Conservation (phyloP, 768 basidiomycete genomes). For the Mycena capillaripes region DNA sequence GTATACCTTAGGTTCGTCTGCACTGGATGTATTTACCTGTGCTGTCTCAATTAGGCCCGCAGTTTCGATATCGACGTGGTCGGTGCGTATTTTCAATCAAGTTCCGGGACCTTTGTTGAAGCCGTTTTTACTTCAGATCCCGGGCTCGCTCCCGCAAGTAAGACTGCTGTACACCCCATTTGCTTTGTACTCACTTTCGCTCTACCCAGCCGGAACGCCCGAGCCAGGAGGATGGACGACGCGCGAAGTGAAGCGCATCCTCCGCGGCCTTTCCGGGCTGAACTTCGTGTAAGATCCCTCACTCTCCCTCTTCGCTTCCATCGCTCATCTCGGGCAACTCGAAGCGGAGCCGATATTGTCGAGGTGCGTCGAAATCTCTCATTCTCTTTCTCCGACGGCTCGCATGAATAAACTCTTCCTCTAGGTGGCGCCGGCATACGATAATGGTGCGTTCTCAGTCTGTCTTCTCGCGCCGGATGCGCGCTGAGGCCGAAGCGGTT, state of each 20-base stretch:
- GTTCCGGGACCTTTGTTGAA: not conserved
- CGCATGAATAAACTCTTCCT: too few species aligned
- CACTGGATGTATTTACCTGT: not conserved
- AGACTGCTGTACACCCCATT: slow-evolving; percentile 36
- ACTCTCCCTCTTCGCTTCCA: not conserved
- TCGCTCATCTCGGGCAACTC: not conserved
- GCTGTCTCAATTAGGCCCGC: not conserved
- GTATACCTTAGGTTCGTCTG: slow-evolving; percentile 68
- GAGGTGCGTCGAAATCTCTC: slow-evolving; percentile 41
- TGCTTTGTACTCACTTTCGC: not conserved
- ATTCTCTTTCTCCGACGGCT: not conserved
- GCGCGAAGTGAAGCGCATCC: slow-evolving; percentile 73
- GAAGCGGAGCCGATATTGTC: slow-evolving; percentile 65
- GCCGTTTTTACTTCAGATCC: slow-evolving; percentile 56
- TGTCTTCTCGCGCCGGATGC: too few species aligned
- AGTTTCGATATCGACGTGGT: slow-evolving; percentile 75
- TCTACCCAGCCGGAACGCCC: slow-evolving; percentile 37
- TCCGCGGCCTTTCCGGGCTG: slow-evolving; percentile 71
- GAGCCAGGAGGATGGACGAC: slow-evolving; percentile 64
- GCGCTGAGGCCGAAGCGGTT: not conserved
- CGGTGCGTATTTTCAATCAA: slow-evolving; percentile 48
- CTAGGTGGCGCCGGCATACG: slow-evolving; percentile 65
- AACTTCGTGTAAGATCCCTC: slow-evolving; percentile 67
- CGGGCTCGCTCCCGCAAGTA: slow-evolving; percentile 72
- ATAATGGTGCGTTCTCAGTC: slow-evolving; percentile 52